Base-by-base conservation (phyloP, 1,284 basidiomycete genomes). In the Boletus austroedulis region DNA sequence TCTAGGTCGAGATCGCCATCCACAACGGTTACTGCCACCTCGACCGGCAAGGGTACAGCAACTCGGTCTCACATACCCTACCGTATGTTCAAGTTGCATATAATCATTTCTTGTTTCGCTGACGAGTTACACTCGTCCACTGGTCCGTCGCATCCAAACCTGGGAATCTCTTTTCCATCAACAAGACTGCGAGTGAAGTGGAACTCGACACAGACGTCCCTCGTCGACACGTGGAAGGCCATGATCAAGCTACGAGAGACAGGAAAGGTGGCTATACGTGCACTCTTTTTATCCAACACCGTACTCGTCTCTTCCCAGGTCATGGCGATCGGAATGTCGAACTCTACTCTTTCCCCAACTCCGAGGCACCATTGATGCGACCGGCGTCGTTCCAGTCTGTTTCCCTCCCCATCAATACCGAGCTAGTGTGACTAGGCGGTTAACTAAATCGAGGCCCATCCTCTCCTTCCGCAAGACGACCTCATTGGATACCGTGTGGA, bases 381-480 rank as follows among this genome's bases (percentile, higher is more conserved):
- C 92, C 5, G 89, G 89, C 21, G 86, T 90, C 55, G 81, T 85
- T 55, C 93, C 93, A 23, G 88, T 76, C 59, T 14, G 57, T 57
- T 24, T 21, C 43, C 19, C 41, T 36, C 34, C 28, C 12, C 24
- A 3, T 41, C 14, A 54, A 26, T 53, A 41, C 45, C 60, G 12
- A 61, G 26, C 26, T 40, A 21, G 6, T 28, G 31, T 36, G 15
- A 24, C 12, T 57, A 85, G 81, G 73, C 81, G 43, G 85, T 78
- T 50, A 94, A 94, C 78, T 94, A 95, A 78, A 79, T 95, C 63
- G 92, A 95, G 75, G 84, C 84, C 34, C 94, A 95, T 78, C 92
- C 93, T 9, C 80, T 86, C 49, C 80, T 88, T 50, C 87, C 81
- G 5, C 88, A 92, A 64, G 82, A 87, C 55, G 85, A 89, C 17